A percentile compares a stretch with the other conserved stretches of the same genome.
Evolutionary conservation across 768 basidiomycete genomes (phyloP).

Genomic region (Hygrophorus russula): DNA sequence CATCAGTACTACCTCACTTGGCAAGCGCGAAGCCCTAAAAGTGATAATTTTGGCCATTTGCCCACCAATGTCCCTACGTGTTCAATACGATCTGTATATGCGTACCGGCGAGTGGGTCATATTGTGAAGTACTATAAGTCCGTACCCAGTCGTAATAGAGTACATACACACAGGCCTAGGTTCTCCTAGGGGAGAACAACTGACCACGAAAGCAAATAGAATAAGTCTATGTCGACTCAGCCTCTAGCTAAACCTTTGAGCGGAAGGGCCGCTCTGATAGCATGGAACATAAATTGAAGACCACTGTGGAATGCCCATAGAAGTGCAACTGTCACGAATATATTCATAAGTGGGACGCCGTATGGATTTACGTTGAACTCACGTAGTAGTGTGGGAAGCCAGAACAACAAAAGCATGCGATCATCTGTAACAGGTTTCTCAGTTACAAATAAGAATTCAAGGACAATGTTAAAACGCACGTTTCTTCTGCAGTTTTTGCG

Average conservation of each 20-base stretch:
- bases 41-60: no score
- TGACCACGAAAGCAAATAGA: constrained; percentile 2
- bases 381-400: constrained; percentile 79
- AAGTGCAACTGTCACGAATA: constrained; percentile 35
- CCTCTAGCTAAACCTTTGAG: constrained; percentile 28
- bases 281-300: constrained; percentile 38
- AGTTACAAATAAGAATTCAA: neutral
- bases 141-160: no score
- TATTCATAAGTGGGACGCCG: neutral
- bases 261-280: constrained; percentile 36
- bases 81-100: no score
- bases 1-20: constrained; percentile 14
- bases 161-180: no score
- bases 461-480: constrained; percentile 32
- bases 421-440: constrained; percentile 41
- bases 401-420: constrained; percentile 76
- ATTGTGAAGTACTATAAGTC: no score
- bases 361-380: constrained; percentile 21
- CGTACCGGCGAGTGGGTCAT: no score
- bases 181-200: neutral
- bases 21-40: no score
- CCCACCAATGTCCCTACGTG: no score
- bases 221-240: constrained; percentile 7
- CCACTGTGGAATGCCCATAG: constrained; percentile 51
- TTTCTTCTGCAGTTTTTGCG: constrained; percentile 49